Evolutionary conservation across 345 rosid species (phyloP), one percentile per base, ranked within the genome.

Genomic region (Gossypioides kirkii): DNA sequence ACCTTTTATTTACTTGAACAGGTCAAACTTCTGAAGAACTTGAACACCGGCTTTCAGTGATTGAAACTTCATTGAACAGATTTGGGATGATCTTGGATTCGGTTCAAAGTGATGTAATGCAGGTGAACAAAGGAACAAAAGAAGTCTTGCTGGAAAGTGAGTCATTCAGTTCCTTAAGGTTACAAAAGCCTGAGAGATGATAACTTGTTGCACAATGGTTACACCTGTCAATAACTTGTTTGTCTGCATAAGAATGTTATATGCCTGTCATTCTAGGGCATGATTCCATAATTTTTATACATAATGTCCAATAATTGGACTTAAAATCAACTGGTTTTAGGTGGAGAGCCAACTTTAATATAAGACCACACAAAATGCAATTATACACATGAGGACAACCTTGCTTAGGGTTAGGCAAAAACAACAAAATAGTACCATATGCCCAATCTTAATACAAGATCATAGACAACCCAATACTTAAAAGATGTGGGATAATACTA

Each of bases 21-120:
- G 93, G 87, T 82, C 96, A 84, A 80, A 65, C 78, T 10, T 77
- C 79, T 74, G 93, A 91, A 81, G 98, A 90, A 75, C 87, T 91
- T 71, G 91, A 88, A 81, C 91, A 76, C 55, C 83, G 86, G 80
- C 77, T 88, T 71, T 90, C 89, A 61, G 76, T 87, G 84, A 83
- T 88, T 76, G 98, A 91, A 80, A 87, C 92, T 79, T 89, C 94
- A 64, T 64, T 91, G 58, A 96, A 77, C 82, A 91, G 88, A 85
- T 81, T 86, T 75, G 89, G 90, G 50, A 91, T 87, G 87, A 86
- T 89, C 78, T 72, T 95, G 78, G 97, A 86, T 79, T 88, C 98
- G 60, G 79, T 91, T 76, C 93, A 93, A 85, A 85, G 84, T 71
- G 92, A 96, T 82, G 77, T 96, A 73, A 86, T 93, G 87, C 98